A percentile compares a stretch with the other conserved stretches of the same genome.
Conservation (phyloP, 2,329 filamentous ascomycete species). For the Cadophora sp. region DNA sequence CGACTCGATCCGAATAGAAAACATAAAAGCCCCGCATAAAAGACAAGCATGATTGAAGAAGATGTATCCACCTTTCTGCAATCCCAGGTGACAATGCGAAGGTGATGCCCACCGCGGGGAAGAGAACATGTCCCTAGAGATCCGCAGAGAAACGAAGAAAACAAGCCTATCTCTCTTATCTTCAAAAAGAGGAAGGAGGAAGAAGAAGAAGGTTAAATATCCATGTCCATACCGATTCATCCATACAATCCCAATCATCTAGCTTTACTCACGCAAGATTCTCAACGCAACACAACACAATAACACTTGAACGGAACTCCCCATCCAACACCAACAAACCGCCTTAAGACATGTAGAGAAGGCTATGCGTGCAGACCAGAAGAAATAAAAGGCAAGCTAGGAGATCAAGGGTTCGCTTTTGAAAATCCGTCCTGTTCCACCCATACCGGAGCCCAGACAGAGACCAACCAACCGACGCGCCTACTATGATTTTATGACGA, state of each 20-base stretch:
- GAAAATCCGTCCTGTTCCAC: conserved; percentile 26
- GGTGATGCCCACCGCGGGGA: neutral
- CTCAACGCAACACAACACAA: neutral
- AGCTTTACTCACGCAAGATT: neutral
- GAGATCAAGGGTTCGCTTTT: conserved; percentile 35
- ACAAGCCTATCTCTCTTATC: neutral
- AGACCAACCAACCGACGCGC: conserved; percentile 30
- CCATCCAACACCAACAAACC: conserved; percentile 15
- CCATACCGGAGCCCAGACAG: conserved; percentile 12
- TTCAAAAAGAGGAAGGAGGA: neutral
- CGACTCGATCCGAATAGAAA: neutral
- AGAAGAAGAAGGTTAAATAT: conserved; percentile 10
- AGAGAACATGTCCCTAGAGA: neutral
- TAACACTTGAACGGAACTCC: neutral
- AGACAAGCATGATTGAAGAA: conserved; percentile 5
- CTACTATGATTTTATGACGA: conserved; percentile 27
- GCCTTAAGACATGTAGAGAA: conserved; percentile 29
- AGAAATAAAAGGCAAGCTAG: conserved; percentile 27
- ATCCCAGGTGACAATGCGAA: neutral
- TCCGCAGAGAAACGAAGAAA: neutral
- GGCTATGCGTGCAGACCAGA: conserved; percentile 28
- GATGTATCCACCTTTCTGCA: neutral
- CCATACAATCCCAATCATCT: conserved; percentile 24
- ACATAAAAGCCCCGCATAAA: neutral
- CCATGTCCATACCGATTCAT: conserved; percentile 18